These are phyloP conservation scores for Cantharellus anzutake DNA, from an alignment of 768 basidiomycete genomes.

Conservation along the genomic window DNA sequence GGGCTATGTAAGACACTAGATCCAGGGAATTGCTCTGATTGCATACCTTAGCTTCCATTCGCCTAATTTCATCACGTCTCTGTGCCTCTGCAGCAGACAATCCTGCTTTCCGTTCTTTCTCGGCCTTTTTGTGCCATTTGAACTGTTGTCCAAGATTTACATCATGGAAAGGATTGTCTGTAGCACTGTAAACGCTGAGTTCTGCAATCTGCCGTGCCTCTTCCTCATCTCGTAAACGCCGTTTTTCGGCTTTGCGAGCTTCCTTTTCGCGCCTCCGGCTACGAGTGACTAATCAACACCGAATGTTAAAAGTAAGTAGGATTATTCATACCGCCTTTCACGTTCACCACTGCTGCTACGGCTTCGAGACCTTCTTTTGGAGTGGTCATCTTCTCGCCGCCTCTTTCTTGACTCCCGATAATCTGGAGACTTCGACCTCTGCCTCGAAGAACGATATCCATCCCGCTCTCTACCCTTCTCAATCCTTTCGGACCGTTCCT, in stretches of 20 bases:
- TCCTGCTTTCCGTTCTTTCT: conserved; percentile 85
- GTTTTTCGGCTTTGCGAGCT: conserved; percentile 78
- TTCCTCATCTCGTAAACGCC: conserved; percentile 62
- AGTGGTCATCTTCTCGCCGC: conserved; percentile 9
- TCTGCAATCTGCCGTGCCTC: conserved; percentile 86
- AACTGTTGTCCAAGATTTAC: conserved; percentile 93
- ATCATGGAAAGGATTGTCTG: conserved; percentile 97
- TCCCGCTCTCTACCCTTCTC: conserved; percentile 2
- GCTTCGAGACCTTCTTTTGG: neutral
- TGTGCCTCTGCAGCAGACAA: conserved; percentile 61
- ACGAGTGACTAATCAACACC: neutral
- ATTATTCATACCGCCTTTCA: neutral
- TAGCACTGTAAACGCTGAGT: conserved; percentile 87
- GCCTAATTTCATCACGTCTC: conserved; percentile 54
- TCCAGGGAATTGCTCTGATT: neutral
- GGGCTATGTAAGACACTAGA: neutral
- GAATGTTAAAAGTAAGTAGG: neutral
- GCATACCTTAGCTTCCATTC: conserved; percentile 60
- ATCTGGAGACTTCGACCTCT: conserved; percentile 14
- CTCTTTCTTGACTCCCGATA: conserved; percentile 18
- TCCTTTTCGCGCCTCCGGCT: conserved; percentile 30
- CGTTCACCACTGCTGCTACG: neutral
- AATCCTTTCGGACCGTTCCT: conserved; percentile 23
- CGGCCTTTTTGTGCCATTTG: conserved; percentile 96
- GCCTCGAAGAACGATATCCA: conserved; percentile 8